Base-by-base conservation (phyloP, 2,329 filamentous ascomycete species). In the Aspergillus sojae region DNA sequence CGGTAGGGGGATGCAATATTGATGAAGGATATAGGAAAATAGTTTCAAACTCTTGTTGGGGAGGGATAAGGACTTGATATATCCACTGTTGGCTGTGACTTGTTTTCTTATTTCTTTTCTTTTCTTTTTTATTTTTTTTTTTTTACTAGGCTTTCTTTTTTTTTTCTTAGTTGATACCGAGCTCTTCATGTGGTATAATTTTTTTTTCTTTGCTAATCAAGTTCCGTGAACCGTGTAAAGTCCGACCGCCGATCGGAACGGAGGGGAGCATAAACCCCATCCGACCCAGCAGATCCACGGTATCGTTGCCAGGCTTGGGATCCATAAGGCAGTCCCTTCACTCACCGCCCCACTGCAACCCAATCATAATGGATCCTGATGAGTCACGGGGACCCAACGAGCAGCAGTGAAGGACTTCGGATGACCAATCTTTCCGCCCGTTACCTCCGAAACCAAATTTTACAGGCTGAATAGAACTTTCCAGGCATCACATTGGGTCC, bases 391-490 rank as follows among this genome's bases (percentile, higher is more conserved):
- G 32, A 39, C 52, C 26, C 32, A 55, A 7, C 21, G n/a, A 53
- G 6, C 14, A 28, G 21, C 30, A 12, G 19, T 9, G 6, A 30
- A 30, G 19, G 16, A 9, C 21, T 19, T 62, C 67, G 66, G 65
- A 67, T 68, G 66, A 68, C 68, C 65, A 63, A 67, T 67, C 63
- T 62, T 65, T 67, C 65, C 68, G 65, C 62, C 64, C 64, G 64
- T 60, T 64, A 59, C 57, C 56, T 66, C 62, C 57, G 62, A 30
- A 21, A 16, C 19, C 14, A 28, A 39, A 39, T 30, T n/a, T 41
- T 36, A 26, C 26, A 26, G 36, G n/a, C 26, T 50, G 23, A 14
- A 34, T 65, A 30, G 61, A 65, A 65, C 34, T 54, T 65, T 63
- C 63, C 63, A 63, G 57, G 57, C 30, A 55, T 55, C n/a, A 39